Conservation (phyloP, 2,329 filamentous ascomycete species). For the Aureobasidium lini region DNA sequence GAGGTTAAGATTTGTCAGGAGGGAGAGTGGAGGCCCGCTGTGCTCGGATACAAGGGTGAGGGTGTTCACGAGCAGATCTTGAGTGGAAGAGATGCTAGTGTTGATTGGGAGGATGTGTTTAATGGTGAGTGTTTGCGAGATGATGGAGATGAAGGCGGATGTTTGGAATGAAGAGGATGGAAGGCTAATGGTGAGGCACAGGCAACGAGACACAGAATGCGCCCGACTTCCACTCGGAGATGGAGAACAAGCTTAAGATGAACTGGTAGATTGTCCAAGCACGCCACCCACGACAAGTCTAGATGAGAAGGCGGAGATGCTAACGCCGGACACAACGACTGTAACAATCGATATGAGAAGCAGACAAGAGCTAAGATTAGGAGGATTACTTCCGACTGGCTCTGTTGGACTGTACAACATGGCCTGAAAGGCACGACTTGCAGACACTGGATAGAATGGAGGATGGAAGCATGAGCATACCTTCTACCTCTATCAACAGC, state of each 20-base stretch:
- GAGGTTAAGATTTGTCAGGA: slow-evolving; percentile 81
- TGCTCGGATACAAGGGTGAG: slow-evolving; percentile 43
- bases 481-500: background rate
- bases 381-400: too few species aligned
- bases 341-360: too few species aligned
- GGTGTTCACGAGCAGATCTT: slow-evolving; percentile 87
- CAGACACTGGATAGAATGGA: background rate
- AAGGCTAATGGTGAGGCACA: slow-evolving; percentile 19
- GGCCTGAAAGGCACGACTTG: background rate
- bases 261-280: slow-evolving; percentile 34
- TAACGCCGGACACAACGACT: too few species aligned
- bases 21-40: slow-evolving; percentile 71
- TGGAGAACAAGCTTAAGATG: slow-evolving; percentile 89
- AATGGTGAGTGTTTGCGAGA: slow-evolving; percentile 44
- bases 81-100: slow-evolving; percentile 64
- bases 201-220: slow-evolving; percentile 62
- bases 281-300: background rate
- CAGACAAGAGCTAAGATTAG: too few species aligned
- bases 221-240: slow-evolving; percentile 78
- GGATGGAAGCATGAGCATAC: background rate
- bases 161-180: background rate
- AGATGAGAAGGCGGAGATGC: background rate
- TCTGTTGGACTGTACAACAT: too few species aligned
- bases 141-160: slow-evolving; percentile 16
- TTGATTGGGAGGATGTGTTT: slow-evolving; percentile 93